Evolutionary conservation across 306 rosid genomes (phyloP).

Genomic region (Rosa persica): DNA sequence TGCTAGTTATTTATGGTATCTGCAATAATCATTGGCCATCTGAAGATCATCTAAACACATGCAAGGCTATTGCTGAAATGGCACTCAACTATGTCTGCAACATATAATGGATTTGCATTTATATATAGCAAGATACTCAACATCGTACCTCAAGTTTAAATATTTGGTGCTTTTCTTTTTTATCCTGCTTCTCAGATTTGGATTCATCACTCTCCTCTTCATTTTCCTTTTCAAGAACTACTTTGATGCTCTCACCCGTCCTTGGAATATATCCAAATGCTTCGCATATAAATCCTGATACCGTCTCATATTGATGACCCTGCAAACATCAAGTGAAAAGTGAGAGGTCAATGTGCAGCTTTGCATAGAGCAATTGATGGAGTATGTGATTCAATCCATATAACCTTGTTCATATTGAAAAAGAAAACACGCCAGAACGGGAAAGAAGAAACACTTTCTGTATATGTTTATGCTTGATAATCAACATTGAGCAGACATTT

Average conservation of each 20-base stretch:
- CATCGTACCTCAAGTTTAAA: slow-evolving; percentile 81
- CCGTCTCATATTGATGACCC: slow-evolving; percentile 99
- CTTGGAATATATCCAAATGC: slow-evolving; percentile 96
- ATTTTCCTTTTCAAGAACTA: slow-evolving; percentile 82
- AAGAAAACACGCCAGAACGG: not conserved
- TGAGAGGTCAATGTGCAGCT: slow-evolving; percentile 7
- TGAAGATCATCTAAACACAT: slow-evolving; percentile 7
- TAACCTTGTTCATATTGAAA: not conserved
- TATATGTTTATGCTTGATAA: not conserved
- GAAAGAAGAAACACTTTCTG: not conserved
- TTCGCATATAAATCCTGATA: slow-evolving; percentile 94
- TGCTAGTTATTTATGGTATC: not conserved
- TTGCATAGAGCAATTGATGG: slow-evolving; percentile 7
- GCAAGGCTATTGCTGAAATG: not conserved
- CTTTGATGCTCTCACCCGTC: slow-evolving; percentile 89
- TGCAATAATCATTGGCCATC: not conserved
- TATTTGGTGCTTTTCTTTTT: slow-evolving; percentile 64
- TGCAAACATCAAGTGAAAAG: slow-evolving; percentile 29
- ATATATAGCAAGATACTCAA: slow-evolving; percentile 16
- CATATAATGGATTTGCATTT: not conserved
- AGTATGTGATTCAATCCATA: not conserved
- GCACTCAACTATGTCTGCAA: slow-evolving; percentile 2
- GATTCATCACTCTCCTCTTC: slow-evolving; percentile 66
- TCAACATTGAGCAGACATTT: not conserved
- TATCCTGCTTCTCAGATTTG: slow-evolving; percentile 63